Conservation (phyloP, 257 asterid species). For the Solanum ossicruentum region DNA sequence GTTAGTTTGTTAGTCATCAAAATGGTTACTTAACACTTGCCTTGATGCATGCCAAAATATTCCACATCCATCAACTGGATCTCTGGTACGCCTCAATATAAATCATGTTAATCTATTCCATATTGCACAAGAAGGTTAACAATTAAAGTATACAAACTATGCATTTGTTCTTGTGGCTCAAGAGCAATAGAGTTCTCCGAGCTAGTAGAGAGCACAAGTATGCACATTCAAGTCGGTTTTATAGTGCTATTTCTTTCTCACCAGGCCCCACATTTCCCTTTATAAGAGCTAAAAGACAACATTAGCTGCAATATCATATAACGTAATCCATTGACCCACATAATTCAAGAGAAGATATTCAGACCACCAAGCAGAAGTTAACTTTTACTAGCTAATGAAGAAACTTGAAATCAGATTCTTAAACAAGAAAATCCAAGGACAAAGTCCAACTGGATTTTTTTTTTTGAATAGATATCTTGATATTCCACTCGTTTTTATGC, state of each 20-base stretch:
- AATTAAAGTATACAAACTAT: not conserved
- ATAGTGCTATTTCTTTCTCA: too few species aligned
- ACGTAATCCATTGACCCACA: too few species aligned
- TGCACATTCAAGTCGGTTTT: not conserved
- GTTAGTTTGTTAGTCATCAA: too few species aligned
- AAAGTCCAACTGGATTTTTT: not conserved
- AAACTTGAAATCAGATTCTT: not conserved
- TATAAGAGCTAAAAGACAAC: too few species aligned
- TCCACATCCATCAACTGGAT: conserved; percentile 90
- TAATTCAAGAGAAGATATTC: too few species aligned
- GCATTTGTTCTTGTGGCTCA: not conserved
- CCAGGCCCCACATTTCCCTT: too few species aligned
- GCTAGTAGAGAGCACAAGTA: not conserved
- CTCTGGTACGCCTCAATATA: conserved; percentile 73
- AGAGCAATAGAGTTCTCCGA: not conserved
- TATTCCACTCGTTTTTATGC: not conserved
- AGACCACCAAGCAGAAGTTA: too few species aligned
- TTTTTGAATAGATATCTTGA: too few species aligned
- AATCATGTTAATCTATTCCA: not conserved
- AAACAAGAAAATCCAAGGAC: not conserved
- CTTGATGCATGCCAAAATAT: conserved; percentile 81
- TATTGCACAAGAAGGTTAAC: not conserved
- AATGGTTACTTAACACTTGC: conserved; percentile 8
- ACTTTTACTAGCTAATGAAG: too few species aligned
- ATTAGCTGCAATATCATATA: too few species aligned